A percentile compares a stretch with the other conserved stretches of the same genome.
Evolutionary conservation across 1,284 basidiomycete species (phyloP).

Genomic region (Heterobasidion irregulare): DNA sequence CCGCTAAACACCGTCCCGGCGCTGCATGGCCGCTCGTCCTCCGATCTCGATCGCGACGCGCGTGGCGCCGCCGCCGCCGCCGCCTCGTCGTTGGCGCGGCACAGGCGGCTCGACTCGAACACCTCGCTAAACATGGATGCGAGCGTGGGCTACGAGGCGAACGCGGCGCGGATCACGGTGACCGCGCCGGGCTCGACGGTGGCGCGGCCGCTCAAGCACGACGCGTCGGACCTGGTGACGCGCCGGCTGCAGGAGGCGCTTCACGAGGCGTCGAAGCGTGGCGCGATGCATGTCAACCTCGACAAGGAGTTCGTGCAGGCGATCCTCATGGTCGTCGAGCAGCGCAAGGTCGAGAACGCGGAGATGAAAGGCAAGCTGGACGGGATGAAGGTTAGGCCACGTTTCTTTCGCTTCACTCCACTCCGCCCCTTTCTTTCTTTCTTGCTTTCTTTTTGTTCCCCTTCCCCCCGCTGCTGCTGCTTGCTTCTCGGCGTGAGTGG

Average conservation of each 20-base stretch:
- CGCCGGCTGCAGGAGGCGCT: slow-evolving; percentile 54
- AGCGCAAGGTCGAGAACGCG: slow-evolving; percentile 52
- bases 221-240: slow-evolving; percentile 39
- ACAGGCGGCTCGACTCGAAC: slow-evolving; percentile 14
- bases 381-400: slow-evolving; percentile 68
- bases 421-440: not conserved
- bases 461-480: not conserved
- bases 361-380: slow-evolving; percentile 76
- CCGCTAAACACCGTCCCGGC: not conserved
- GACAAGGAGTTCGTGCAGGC: slow-evolving; percentile 71
- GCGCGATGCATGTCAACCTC: slow-evolving; percentile 59
- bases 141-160: slow-evolving; percentile 6
- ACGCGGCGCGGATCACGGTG: slow-evolving; percentile 31
- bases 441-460: not conserved
- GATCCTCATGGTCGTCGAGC: slow-evolving; percentile 63
- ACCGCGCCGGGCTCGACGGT: slow-evolving; percentile 30
- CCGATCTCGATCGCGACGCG: slow-evolving; percentile 3
- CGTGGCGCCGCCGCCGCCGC: not conserved
- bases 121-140: slow-evolving; percentile 10
- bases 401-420: not conserved
- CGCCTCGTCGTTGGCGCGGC: slow-evolving; percentile 6
- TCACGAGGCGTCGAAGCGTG: slow-evolving; percentile 53
- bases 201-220: slow-evolving; percentile 22
- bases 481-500: not conserved
- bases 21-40: slow-evolving; percentile 3